phyloP scores from a whole-genome alignment of 164 flowering plant genomes.

The Macadamia integrifolia region DNA sequence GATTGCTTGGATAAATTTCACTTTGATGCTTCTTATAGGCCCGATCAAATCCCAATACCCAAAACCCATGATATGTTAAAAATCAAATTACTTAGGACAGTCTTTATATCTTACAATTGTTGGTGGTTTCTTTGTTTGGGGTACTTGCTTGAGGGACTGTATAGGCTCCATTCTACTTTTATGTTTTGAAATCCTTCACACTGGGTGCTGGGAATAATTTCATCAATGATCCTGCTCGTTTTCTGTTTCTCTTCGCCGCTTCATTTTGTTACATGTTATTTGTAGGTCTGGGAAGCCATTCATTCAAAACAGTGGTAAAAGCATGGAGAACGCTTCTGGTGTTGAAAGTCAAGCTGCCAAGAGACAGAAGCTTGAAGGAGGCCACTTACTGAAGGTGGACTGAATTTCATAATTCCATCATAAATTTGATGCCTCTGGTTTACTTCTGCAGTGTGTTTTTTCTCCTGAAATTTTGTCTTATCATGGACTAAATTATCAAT shows the following conservation, averaged over 20 bases:
- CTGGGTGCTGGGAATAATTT: no score
- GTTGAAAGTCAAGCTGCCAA: slow-evolving; percentile 81
- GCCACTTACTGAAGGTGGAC: slow-evolving; percentile 65
- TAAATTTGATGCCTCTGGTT: neutral
- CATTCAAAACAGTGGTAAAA: slow-evolving; percentile 27
- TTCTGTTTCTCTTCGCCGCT: neutral
- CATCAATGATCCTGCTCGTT: no score
- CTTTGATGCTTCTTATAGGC: no score
- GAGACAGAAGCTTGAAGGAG: slow-evolving; percentile 94
- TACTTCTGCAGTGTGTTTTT: neutral
- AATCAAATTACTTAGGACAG: neutral
- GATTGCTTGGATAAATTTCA: no score
- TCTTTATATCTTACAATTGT: neutral
- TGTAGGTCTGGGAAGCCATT: slow-evolving; percentile 36
- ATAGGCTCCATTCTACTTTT: neutral
- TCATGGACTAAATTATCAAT: neutral
- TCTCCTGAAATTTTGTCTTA: neutral
- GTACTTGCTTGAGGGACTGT: neutral
- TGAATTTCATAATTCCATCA: neutral
- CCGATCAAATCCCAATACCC: no score
- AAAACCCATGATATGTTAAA: neutral
- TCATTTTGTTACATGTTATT: neutral
- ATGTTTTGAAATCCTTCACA: neutral
- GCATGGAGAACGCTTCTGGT: slow-evolving; percentile 22
- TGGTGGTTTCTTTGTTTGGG: neutral